These are phyloP conservation scores for thale cress (Arabidopsis thaliana) DNA, from an alignment of 345 rosid genomes.

Conservation along the genomic window TAIR10.1 NC_003075.7:1414001-1414500, in stretches of 20 bases:
- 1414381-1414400: background rate
- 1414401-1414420: background rate
- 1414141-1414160: background rate
- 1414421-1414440: slow-evolving; percentile 78
- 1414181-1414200: background rate
- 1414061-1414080: slow-evolving; percentile 97
- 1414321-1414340: slow-evolving; percentile 75
- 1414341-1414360: background rate
- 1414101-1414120: slow-evolving; percentile 94
- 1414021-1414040: slow-evolving; percentile 61
- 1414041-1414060: slow-evolving; percentile 91
- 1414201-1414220: slow-evolving; percentile 68
- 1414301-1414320: background rate
- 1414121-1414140: slow-evolving; percentile 59
- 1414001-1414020: background rate
- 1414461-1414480: slow-evolving; percentile 53
- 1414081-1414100: slow-evolving; percentile 80
- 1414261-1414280: slow-evolving; percentile 63
- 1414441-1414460: slow-evolving; percentile 54
- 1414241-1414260: slow-evolving; percentile 72
- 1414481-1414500: slow-evolving; percentile 61
- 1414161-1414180: background rate
- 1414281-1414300: slow-evolving; percentile 57
- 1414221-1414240: slow-evolving; percentile 78
- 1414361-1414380: background rate